Evolutionary conservation across 306 rosid species (phyloP).

Genomic region (Prosopis cineraria): DNA sequence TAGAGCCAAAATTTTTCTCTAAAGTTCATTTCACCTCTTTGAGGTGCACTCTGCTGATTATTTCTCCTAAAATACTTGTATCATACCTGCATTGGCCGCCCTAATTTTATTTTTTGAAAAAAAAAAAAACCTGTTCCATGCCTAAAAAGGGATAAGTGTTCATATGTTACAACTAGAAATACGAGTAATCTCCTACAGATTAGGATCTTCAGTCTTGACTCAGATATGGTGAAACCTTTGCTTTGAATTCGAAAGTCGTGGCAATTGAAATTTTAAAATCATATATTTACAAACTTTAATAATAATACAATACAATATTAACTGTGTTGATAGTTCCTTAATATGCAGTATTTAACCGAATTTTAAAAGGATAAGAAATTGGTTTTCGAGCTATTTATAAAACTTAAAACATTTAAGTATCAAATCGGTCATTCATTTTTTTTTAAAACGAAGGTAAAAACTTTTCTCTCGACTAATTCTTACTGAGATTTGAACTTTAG

Average conservation of each 20-base stretch:
- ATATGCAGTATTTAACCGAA: neutral
- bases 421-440: neutral
- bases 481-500: neutral
- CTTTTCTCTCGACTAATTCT: neutral
- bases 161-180: neutral
- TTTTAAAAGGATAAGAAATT: neutral
- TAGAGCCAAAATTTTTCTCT: too few relatives aligned
- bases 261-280: neutral
- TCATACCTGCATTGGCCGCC: neutral
- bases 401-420: neutral
- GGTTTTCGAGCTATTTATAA: neutral
- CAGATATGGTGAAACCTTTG: neutral
- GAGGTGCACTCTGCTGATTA: neutral
- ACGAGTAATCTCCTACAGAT: neutral
- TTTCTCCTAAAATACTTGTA: neutral
- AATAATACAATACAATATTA: neutral
- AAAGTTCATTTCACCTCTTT: neutral
- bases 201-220: slow-evolving; percentile 20
- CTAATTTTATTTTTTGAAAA: neutral
- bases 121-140: neutral
- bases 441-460: neutral
- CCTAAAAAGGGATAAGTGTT: neutral
- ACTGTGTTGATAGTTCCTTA: neutral
- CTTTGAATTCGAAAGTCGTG: neutral
- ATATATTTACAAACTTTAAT: neutral